These are phyloP conservation scores for Xylariaceae sp. DNA, from an alignment of 2,329 filamentous ascomycete genomes.

Conservation along the genomic window DNA sequence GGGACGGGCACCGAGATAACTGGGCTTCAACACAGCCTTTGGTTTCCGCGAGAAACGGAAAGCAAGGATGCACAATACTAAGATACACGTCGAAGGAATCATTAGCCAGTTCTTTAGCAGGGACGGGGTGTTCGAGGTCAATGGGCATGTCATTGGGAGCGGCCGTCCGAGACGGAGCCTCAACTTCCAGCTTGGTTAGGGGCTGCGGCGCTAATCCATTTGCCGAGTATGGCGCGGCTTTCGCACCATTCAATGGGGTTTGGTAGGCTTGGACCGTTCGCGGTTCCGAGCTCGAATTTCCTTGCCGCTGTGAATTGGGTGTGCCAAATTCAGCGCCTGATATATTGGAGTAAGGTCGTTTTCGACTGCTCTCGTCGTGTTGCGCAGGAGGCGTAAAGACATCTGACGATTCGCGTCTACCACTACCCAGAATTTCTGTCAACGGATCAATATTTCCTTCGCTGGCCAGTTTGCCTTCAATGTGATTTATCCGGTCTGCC, in stretches of 20 bases:
- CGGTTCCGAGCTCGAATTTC: slow-evolving; percentile 46
- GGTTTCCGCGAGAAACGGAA: slow-evolving; percentile 60
- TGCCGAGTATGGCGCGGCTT: slow-evolving; percentile 34
- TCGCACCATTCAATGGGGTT: slow-evolving; percentile 31
- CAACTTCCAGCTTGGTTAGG: slow-evolving; percentile 35
- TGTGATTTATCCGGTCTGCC: slow-evolving; percentile 74
- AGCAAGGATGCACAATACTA: slow-evolving; percentile 59
- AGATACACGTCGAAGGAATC: slow-evolving; percentile 53
- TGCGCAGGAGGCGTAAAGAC: slow-evolving; percentile 49
- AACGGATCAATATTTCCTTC: slow-evolving; percentile 47
- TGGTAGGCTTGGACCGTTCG: slow-evolving; percentile 42
- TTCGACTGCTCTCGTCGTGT: slow-evolving; percentile 36
- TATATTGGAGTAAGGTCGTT: slow-evolving; percentile 37
- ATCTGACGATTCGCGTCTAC: slow-evolving; percentile 42
- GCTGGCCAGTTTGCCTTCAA: slow-evolving; percentile 71
- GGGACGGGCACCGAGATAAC: slow-evolving; percentile 51
- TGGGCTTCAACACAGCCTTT: slow-evolving; percentile 53
- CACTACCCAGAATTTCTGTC: slow-evolving; percentile 36
- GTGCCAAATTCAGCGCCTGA: slow-evolving; percentile 36
- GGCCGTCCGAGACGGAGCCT: slow-evolving; percentile 36
- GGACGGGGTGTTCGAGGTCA: slow-evolving; percentile 34
- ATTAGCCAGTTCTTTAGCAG: slow-evolving; percentile 41
- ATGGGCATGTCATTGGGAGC: slow-evolving; percentile 29
- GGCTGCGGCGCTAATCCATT: slow-evolving; percentile 46
- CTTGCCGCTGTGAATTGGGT: slow-evolving; percentile 40